Percentiles rank a stretch among this genome's conserved stretches.
These are phyloP conservation scores for Aspergillus fumigatus DNA, from an alignment of 2,329 filamentous ascomycete species.

Conservation along the genomic window DNA sequence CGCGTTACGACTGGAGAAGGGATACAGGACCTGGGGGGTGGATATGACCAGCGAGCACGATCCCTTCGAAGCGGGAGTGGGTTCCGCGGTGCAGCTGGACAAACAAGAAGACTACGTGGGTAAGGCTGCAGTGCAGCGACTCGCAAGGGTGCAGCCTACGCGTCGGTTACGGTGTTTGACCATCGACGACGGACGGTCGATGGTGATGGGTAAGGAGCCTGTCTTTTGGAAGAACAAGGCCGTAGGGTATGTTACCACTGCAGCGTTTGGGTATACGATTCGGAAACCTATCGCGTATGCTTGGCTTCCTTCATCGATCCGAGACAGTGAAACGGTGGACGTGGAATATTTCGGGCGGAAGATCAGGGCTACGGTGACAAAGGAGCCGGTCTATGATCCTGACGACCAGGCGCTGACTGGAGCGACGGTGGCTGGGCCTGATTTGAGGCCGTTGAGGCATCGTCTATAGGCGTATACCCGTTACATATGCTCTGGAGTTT, in stretches of 20 bases:
- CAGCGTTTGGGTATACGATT: constrained; percentile 57
- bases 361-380: constrained; percentile 50
- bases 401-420: neutral
- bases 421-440: neutral
- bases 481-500: neutral
- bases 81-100: constrained; percentile 43
- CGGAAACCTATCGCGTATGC: constrained; percentile 57
- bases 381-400: constrained; percentile 49
- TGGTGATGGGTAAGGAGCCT: constrained; percentile 60
- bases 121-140: constrained; percentile 44
- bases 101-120: constrained; percentile 46
- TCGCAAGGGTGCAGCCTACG: constrained; percentile 37
- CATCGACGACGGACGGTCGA: constrained; percentile 52
- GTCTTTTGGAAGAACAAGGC: constrained; percentile 48
- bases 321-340: constrained; percentile 50
- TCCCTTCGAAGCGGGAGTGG: constrained; percentile 56
- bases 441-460: neutral
- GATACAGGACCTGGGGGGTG: constrained; percentile 52
- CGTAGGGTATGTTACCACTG: constrained; percentile 57
- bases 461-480: neutral
- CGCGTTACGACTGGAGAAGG: constrained; percentile 56
- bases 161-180: constrained; percentile 45
- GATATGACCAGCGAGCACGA: constrained; percentile 60
- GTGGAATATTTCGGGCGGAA: constrained; percentile 58
- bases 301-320: constrained; percentile 48